phyloP scores from a whole-genome alignment of 176 grass and related monocot species.

The Oryza nivara region DNA sequence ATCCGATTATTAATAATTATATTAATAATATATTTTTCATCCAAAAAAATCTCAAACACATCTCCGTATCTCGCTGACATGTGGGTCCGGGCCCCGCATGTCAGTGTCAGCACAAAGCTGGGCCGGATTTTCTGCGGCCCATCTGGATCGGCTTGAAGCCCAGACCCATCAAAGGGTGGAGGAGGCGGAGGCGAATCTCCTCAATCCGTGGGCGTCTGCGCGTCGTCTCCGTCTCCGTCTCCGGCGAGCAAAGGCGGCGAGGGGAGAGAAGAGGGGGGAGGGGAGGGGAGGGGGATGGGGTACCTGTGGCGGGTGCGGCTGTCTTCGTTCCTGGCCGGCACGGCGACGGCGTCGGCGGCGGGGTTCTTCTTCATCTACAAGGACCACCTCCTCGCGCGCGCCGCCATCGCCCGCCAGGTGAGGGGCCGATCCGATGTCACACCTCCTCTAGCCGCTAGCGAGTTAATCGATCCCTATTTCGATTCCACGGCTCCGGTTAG shows the following conservation, averaged over 20 bases:
- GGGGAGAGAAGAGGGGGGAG: not conserved
- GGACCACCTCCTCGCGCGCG: conserved; percentile 70
- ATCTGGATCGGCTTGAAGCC: not conserved
- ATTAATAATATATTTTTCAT: not conserved
- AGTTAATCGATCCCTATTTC: not conserved
- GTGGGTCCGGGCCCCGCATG: not conserved
- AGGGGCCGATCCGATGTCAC: not conserved
- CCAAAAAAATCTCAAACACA: not conserved
- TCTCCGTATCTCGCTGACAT: not conserved
- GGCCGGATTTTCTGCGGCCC: conserved; percentile 29
- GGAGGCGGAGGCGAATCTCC: not conserved
- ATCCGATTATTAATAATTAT: conserved; percentile 13
- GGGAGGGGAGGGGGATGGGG: conserved; percentile 47
- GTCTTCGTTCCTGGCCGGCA: conserved; percentile 70
- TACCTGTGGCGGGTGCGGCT: conserved; percentile 74
- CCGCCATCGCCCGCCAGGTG: conserved; percentile 67
- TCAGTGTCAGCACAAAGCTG: not conserved
- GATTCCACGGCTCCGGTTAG: not conserved
- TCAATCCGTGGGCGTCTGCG: conserved; percentile 21
- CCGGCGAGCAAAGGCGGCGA: conserved; percentile 47
- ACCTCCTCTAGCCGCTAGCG: not conserved
- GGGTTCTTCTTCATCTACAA: conserved; percentile 84
- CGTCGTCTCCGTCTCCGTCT: conserved; percentile 42
- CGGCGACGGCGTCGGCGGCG: conserved; percentile 50
- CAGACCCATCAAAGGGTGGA: not conserved